Percentiles rank a stretch among this genome's conserved stretches.
Evolutionary conservation across 2,329 filamentous ascomycete species (phyloP).

Genomic region (Phyllosticta capitalensis): DNA sequence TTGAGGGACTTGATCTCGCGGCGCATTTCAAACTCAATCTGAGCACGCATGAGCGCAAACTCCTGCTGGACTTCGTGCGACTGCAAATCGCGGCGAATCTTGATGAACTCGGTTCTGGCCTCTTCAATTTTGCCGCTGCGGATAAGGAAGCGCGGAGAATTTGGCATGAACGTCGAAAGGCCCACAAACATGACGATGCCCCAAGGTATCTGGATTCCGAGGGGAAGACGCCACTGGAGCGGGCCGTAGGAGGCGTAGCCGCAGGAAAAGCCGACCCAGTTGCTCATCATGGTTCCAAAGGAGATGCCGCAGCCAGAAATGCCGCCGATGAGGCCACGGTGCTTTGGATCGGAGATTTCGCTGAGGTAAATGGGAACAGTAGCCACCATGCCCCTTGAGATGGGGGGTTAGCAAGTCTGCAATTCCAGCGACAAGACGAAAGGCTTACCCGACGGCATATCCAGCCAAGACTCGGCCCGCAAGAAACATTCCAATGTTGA

Average conservation of each 20-base stretch:
- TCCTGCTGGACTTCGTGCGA: conserved; percentile 16
- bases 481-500: conserved; percentile 12
- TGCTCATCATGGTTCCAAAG: background rate
- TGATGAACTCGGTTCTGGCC: conserved; percentile 52
- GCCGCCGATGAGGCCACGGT: conserved; percentile 3
- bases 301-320: conserved; percentile 59
- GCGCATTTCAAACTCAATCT: conserved; percentile 33
- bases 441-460: background rate
- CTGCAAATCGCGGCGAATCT: conserved; percentile 17
- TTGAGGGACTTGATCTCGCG: conserved; percentile 43
- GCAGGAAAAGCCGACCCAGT: background rate
- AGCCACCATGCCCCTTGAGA: conserved; percentile 4
- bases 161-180: conserved; percentile 57
- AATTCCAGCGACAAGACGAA: too few relatives aligned
- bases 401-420: background rate
- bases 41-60: conserved; percentile 20
- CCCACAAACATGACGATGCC: conserved; percentile 36
- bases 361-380: conserved; percentile 10
- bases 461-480: conserved; percentile 4
- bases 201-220: conserved; percentile 35
- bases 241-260: conserved; percentile 72
- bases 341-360: conserved; percentile 2
- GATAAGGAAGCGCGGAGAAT: conserved; percentile 75
- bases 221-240: conserved; percentile 48
- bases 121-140: conserved; percentile 50